phyloP scores from a whole-genome alignment of 805 yeast species.

The Teunomyces stri region DNA sequence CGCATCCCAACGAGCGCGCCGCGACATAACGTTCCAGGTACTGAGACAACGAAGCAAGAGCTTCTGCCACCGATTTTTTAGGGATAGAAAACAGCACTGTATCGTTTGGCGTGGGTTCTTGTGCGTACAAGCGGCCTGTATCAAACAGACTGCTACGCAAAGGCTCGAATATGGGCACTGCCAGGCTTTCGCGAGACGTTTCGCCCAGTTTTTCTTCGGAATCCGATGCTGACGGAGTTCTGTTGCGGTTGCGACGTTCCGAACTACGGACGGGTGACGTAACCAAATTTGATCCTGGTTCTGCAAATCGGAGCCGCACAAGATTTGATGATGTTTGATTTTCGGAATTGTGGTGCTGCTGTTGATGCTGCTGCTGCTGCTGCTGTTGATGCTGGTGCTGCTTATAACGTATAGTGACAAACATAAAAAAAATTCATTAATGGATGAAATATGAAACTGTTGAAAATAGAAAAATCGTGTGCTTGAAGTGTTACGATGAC shows the following conservation, averaged over 20 bases:
- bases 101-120: not conserved
- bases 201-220: not conserved
- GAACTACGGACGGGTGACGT: slow-evolving; percentile 5
- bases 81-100: not conserved
- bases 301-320: slow-evolving; percentile 8
- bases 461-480: not conserved
- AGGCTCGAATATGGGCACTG: not conserved
- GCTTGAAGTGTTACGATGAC: not conserved
- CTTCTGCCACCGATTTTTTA: slow-evolving; percentile 7
- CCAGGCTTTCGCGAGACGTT: not conserved
- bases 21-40: slow-evolving; percentile 6
- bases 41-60: slow-evolving; percentile 8
- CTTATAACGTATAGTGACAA: slow-evolving; percentile 3
- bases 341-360: too few species aligned
- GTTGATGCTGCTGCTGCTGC: not conserved
- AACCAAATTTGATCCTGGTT: not conserved
- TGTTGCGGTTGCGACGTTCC: not conserved
- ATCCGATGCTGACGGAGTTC: slow-evolving; percentile 4
- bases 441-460: not conserved
- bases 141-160: not conserved
- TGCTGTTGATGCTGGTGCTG: not conserved
- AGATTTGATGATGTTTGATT: slow-evolving; percentile 4
- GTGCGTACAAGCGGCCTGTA: not conserved
- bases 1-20: not conserved
- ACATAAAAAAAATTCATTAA: not conserved